Conservation (phyloP, 2,329 filamentous ascomycete genomes). For the Neofusicoccum ribis region DNA sequence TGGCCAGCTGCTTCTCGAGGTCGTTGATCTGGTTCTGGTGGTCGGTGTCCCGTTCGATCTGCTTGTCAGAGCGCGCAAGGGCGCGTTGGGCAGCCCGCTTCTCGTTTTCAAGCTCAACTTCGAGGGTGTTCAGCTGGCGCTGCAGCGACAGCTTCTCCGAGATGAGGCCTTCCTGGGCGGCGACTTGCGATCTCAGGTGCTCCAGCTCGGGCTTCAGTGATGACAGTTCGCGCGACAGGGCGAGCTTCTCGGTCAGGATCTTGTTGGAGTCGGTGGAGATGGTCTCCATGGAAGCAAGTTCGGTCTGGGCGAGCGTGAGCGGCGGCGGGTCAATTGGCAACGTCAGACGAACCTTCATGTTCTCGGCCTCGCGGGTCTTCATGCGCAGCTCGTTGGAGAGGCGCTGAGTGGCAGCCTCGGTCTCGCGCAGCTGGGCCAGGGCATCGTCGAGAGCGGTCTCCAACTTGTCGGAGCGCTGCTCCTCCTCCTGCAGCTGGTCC, state of each 20-base stretch:
- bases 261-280: conserved; percentile 70
- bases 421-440: conserved; percentile 48
- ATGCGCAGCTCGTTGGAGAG: conserved; percentile 53
- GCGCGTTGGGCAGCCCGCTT: conserved; percentile 67
- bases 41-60: conserved; percentile 51
- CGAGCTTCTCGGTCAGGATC: conserved; percentile 65
- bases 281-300: conserved; percentile 68
- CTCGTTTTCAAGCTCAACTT: conserved; percentile 81
- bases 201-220: conserved; percentile 62
- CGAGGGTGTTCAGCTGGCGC: conserved; percentile 72
- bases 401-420: conserved; percentile 45
- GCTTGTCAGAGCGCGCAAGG: conserved; percentile 49
- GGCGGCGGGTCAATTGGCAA: not conserved
- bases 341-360: conserved; percentile 54
- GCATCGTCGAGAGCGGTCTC: conserved; percentile 53
- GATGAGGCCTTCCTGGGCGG: conserved; percentile 66
- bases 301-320: conserved; percentile 54
- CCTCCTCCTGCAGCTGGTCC: conserved; percentile 61
- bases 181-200: conserved; percentile 59
- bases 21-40: conserved; percentile 46
- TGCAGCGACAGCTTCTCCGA: conserved; percentile 79
- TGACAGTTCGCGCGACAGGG: conserved; percentile 60
- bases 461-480: conserved; percentile 60
- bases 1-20: conserved; percentile 47
- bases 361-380: conserved; percentile 57